Conservation (phyloP, 805 yeast species). For the Monosporozyma solicola region DNA sequence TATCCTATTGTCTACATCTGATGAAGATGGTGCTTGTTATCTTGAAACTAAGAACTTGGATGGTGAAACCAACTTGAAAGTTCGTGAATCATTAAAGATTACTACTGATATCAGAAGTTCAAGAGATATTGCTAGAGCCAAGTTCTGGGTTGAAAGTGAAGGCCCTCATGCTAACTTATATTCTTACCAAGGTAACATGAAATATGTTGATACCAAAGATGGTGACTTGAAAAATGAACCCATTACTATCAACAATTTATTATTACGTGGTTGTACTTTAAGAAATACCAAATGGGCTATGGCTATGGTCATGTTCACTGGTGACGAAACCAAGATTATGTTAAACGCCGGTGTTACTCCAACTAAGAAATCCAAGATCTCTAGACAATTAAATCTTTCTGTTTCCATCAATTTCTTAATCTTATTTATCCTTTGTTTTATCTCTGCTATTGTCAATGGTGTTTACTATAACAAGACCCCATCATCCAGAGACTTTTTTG, state of each 20-base stretch:
- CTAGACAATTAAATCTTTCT: constrained; percentile 62
- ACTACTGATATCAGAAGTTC: constrained; percentile 42
- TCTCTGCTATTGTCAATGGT: constrained; percentile 66
- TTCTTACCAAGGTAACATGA: constrained; percentile 64
- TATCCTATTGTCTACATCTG: constrained; percentile 55
- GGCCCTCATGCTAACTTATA: constrained; percentile 77
- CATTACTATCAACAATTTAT: constrained; percentile 56
- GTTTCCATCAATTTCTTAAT: constrained; percentile 58
- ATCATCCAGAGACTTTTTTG: constrained; percentile 55
- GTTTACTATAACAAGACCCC: constrained; percentile 40
- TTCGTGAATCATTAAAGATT: constrained; percentile 62
- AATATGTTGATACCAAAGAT: constrained; percentile 34
- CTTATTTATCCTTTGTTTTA: constrained; percentile 57
- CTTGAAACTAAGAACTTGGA: constrained; percentile 77
- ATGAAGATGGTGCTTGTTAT: constrained; percentile 60
- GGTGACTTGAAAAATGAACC: constrained; percentile 42
- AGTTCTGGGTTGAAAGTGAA: constrained; percentile 69
- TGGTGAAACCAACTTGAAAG: constrained; percentile 73
- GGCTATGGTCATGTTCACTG: constrained; percentile 70
- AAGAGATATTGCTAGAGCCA: constrained; percentile 40
- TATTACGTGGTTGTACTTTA: constrained; percentile 67
- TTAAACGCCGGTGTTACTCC: constrained; percentile 74
- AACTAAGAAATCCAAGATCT: constrained; percentile 63
- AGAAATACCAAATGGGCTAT: constrained; percentile 79
- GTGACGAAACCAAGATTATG: constrained; percentile 74